phyloP scores from a whole-genome alignment of 805 yeast genomes.

The Candida argentea region DNA sequence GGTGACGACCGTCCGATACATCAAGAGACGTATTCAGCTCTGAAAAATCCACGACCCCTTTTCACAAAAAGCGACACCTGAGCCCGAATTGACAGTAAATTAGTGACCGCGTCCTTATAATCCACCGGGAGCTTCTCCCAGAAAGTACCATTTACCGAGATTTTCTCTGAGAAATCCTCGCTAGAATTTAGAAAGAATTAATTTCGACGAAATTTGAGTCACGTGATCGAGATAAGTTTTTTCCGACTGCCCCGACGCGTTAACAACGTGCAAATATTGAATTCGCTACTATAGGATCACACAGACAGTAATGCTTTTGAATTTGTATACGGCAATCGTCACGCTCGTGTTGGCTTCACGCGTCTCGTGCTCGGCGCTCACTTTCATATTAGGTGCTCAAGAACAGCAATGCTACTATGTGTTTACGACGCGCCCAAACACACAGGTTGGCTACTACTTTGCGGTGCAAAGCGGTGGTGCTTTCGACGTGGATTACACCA shows the following conservation, averaged over 20 bases:
- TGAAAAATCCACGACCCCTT: background rate
- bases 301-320: too few relatives aligned
- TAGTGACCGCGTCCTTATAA: too few relatives aligned
- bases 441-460: slow-evolving; percentile 65
- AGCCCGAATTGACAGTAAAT: background rate
- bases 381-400: slow-evolving; percentile 66
- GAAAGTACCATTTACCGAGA: too few relatives aligned
- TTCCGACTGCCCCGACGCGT: too few relatives aligned
- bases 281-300: too few relatives aligned
- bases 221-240: too few relatives aligned
- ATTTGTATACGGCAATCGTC: slow-evolving; percentile 3
- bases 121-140: too few relatives aligned
- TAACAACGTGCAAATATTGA: too few relatives aligned
- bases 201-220: too few relatives aligned
- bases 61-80: background rate
- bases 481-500: slow-evolving; percentile 66
- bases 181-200: too few relatives aligned
- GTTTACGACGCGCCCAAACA: slow-evolving; percentile 47
- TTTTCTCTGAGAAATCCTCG: too few relatives aligned
- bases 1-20: slow-evolving; percentile 12
- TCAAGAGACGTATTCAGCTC: slow-evolving; percentile 36
- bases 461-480: slow-evolving; percentile 78
- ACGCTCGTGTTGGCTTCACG: slow-evolving; percentile 31
- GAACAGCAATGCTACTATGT: slow-evolving; percentile 65
- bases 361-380: too few relatives aligned